These are phyloP conservation scores for Bassia scoparia DNA, from an alignment of 148 eudicot genomes.

Conservation along the genomic window DNA sequence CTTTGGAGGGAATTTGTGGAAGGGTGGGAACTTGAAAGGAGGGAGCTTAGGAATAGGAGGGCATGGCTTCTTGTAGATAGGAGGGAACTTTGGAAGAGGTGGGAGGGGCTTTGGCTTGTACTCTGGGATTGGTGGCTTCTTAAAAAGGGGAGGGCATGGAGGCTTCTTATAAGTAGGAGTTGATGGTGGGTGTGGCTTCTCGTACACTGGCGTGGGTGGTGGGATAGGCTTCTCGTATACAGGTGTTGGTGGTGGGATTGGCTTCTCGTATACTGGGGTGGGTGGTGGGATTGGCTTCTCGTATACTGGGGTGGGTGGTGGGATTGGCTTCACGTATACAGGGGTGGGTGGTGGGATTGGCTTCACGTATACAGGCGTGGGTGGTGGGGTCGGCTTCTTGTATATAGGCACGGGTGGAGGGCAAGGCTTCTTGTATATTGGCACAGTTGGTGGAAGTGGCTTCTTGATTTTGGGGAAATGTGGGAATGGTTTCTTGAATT, in stretches of 20 bases:
- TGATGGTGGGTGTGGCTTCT: conserved; percentile 20
- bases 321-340: conserved; percentile 22
- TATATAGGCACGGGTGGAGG: conserved; percentile 22
- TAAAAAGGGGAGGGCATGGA: conserved; percentile 4
- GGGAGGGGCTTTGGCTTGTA: conserved; percentile 20
- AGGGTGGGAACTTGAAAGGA: conserved; percentile 15
- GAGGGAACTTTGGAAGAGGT: conserved; percentile 21
- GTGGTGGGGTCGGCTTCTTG: conserved; percentile 24
- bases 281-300: conserved; percentile 28
- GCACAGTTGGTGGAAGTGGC: conserved; percentile 22
- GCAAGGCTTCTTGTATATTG: conserved; percentile 17
- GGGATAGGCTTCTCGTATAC: conserved; percentile 18
- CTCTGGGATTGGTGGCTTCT: conserved; percentile 20
- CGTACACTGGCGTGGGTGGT: conserved; percentile 23
- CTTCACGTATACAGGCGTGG: conserved; percentile 16
- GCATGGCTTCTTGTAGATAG: conserved; percentile 29
- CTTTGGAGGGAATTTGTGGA: conserved; percentile 26
- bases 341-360: conserved; percentile 25
- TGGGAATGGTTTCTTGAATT: conserved; percentile 17
- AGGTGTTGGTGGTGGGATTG: conserved; percentile 21
- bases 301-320: conserved; percentile 32
- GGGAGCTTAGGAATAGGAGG: conserved; percentile 26
- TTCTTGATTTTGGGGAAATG: conserved; percentile 10
- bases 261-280: conserved; percentile 15
- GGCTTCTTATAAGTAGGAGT: conserved; percentile 15